phyloP scores from a whole-genome alignment of 2,329 filamentous ascomycete genomes.

The Sarocladium strictum region DNA sequence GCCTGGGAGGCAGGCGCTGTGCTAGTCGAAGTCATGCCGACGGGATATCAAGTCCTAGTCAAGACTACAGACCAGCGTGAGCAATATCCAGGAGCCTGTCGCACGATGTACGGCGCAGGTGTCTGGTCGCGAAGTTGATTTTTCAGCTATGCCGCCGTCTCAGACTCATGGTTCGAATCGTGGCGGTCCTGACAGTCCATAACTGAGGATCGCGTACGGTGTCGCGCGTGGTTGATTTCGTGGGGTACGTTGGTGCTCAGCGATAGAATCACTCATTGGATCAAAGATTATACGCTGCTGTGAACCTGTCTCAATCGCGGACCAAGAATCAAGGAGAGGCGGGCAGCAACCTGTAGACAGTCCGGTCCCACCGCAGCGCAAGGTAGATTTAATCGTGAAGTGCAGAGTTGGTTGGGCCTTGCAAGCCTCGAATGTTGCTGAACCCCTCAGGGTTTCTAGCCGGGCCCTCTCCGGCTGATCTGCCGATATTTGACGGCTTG shows the following conservation, averaged over 20 bases:
- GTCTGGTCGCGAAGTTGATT: background rate
- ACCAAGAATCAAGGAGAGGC: background rate
- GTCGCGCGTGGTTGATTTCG: background rate
- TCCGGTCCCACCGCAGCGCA: background rate
- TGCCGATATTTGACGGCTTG: background rate
- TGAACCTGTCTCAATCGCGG: background rate
- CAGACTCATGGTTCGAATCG: conserved; percentile 7
- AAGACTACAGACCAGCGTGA: background rate
- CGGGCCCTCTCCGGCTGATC: conserved; percentile 8
- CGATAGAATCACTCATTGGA: background rate
- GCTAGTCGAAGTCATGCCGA: background rate
- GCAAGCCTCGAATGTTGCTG: background rate
- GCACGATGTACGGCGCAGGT: background rate
- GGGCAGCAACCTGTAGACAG: background rate
- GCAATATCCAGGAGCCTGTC: background rate
- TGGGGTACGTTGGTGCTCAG: background rate
- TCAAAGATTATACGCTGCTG: background rate
- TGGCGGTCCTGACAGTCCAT: conserved; percentile 8
- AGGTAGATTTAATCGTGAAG: background rate
- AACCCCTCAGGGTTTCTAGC: background rate
- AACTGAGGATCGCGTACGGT: conserved; percentile 8
- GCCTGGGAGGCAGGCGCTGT: conserved; percentile 18
- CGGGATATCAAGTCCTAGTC: background rate
- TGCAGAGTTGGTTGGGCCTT: background rate
- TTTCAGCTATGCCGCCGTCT: background rate